These are phyloP conservation scores for Pleurotus sapidus DNA, from an alignment of 768 basidiomycete genomes.

Conservation along the genomic window DNA sequence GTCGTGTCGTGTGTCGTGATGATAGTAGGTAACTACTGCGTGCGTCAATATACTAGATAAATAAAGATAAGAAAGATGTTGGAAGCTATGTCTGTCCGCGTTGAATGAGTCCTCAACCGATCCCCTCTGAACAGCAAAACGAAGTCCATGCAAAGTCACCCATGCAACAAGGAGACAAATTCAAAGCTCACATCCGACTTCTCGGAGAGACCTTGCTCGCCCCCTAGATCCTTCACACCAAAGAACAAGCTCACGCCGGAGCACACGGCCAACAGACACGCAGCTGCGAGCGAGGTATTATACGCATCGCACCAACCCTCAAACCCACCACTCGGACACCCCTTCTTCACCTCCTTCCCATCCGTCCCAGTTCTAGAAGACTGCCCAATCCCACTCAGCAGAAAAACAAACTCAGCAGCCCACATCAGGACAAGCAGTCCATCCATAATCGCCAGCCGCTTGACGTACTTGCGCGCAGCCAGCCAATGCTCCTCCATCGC, in stretches of 20 bases:
- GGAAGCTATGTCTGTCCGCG: no score
- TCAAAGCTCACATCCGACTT: slow-evolving; percentile 38
- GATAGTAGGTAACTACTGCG: not conserved
- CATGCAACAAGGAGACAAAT: not conserved
- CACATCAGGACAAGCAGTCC: slow-evolving; percentile 45
- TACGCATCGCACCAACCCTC: slow-evolving; percentile 74
- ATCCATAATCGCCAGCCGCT: slow-evolving; percentile 52
- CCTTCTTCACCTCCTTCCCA: slow-evolving; percentile 22
- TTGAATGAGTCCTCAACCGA: no score
- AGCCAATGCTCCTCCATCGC: slow-evolving; percentile 67
- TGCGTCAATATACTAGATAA: not conserved
- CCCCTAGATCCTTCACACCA: slow-evolving; percentile 62
- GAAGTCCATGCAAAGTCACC: not conserved
- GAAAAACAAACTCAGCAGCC: slow-evolving; percentile 57
- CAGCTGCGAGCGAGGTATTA: slow-evolving; percentile 61
- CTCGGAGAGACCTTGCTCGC: slow-evolving; percentile 62
- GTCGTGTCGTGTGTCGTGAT: slow-evolving; percentile 5
- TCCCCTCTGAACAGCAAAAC: not conserved
- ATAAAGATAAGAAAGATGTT: no score
- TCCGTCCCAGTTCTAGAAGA: no score
- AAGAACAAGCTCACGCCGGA: slow-evolving; percentile 61
- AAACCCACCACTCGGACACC: slow-evolving; percentile 60
- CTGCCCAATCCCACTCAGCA: slow-evolving; percentile 40
- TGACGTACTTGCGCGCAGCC: slow-evolving; percentile 47
- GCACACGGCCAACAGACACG: slow-evolving; percentile 53